A percentile compares a stretch with the other conserved stretches of the same genome.
Conservation (phyloP, 2,329 filamentous ascomycete genomes). For the Colletotrichum sp. region DNA sequence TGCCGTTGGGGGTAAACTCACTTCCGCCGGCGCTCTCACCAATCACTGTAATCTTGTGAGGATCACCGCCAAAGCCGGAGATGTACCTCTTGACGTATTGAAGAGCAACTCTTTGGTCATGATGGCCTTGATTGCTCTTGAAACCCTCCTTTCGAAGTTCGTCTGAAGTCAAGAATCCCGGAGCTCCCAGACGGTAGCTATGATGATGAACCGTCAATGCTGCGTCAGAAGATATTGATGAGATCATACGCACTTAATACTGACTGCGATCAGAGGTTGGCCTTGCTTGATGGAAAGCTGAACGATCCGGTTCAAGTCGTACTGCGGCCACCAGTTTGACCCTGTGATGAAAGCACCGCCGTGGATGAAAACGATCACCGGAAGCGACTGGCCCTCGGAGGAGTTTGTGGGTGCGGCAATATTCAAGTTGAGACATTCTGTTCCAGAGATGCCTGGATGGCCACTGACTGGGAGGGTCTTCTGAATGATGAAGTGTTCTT, state of each 20-base stretch:
- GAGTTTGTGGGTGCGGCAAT: slow-evolving; percentile 45
- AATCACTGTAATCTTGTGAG: slow-evolving; percentile 34
- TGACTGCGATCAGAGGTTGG: slow-evolving; percentile 49
- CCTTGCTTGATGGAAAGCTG: slow-evolving; percentile 45
- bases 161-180: slow-evolving; percentile 52
- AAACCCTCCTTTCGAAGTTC: slow-evolving; percentile 49
- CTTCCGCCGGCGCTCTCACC: slow-evolving; percentile 55
- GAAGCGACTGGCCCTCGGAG: slow-evolving; percentile 38
- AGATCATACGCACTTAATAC: slow-evolving; percentile 43
- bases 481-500: slow-evolving; percentile 54
- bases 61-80: slow-evolving; percentile 37
- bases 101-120: slow-evolving; percentile 38
- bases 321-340: slow-evolving; percentile 57
- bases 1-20: slow-evolving; percentile 24
- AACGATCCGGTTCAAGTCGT: slow-evolving; percentile 49
- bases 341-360: slow-evolving; percentile 56
- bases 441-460: slow-evolving; percentile 45
- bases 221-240: neutral
- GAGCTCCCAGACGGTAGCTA: slow-evolving; percentile 50
- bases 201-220: neutral
- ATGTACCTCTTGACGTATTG: slow-evolving; percentile 38
- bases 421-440: slow-evolving; percentile 57
- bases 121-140: slow-evolving; percentile 47
- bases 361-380: slow-evolving; percentile 58
- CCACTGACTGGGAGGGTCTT: slow-evolving; percentile 42